These are phyloP conservation scores for Dothistroma pini DNA, from an alignment of 2,329 filamentous ascomycete genomes.

Conservation along the genomic window DNA sequence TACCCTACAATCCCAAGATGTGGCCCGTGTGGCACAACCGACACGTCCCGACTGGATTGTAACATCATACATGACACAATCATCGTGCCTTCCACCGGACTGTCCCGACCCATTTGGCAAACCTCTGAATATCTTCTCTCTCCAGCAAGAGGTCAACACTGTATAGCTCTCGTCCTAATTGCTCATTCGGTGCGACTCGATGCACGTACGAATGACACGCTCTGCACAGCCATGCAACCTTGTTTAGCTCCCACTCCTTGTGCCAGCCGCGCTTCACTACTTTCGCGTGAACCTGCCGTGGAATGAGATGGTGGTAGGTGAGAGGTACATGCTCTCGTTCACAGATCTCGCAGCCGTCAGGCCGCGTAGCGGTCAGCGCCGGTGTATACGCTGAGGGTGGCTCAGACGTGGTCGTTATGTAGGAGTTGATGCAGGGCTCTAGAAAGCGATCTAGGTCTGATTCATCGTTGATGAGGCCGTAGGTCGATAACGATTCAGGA, in stretches of 20 bases:
- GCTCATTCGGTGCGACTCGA: constrained; percentile 69
- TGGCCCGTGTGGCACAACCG: constrained; percentile 1
- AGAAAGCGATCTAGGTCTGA: constrained; percentile 55
- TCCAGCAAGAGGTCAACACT: constrained; percentile 67
- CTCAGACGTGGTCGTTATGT: constrained; percentile 55
- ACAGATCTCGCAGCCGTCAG: constrained; percentile 69
- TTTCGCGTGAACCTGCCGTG: constrained; percentile 71
- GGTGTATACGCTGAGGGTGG: constrained; percentile 61
- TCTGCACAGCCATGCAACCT: constrained; percentile 81
- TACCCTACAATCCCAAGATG: not conserved
- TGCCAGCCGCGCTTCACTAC: constrained; percentile 77
- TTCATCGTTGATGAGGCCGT: constrained; percentile 56
- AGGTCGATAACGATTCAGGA: constrained; percentile 64
- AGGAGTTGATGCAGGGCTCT: constrained; percentile 59
- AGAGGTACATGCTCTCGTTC: constrained; percentile 68
- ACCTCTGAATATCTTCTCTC: constrained; percentile 67
- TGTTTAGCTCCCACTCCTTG: constrained; percentile 67
- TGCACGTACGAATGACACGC: constrained; percentile 84
- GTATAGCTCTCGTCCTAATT: constrained; percentile 67
- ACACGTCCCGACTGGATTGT: not conserved
- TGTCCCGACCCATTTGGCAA: constrained; percentile 68
- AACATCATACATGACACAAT: not conserved
- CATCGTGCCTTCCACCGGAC: constrained; percentile 65
- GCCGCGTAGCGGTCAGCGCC: constrained; percentile 44
- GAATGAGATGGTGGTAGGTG: constrained; percentile 83